These are phyloP conservation scores for Cornus florida DNA, from an alignment of 148 eudicot species.

Conservation along the genomic window DNA sequence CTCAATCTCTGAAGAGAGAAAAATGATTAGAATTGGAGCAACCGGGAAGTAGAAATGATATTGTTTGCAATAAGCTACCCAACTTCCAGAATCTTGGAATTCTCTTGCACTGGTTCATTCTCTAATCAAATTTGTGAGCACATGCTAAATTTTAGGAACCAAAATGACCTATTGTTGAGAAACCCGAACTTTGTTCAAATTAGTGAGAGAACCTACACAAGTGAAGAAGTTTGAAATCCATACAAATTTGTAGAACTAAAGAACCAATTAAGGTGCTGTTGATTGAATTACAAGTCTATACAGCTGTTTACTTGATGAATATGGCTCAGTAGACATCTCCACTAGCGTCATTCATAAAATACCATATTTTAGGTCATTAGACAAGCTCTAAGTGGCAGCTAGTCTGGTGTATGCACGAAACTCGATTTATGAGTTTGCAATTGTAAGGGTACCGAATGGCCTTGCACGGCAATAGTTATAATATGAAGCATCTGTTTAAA, in stretches of 20 bases:
- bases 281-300: not conserved
- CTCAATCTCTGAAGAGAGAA: too few species aligned
- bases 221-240: not conserved
- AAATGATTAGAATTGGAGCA: not conserved
- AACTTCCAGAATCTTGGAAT: not conserved
- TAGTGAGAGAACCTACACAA: not conserved
- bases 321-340: not conserved
- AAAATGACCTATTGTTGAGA: not conserved
- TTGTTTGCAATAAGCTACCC: not conserved
- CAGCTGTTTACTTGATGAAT: not conserved
- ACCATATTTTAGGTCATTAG: not conserved
- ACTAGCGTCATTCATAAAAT: not conserved
- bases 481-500: too few species aligned
- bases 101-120: not conserved
- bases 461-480: too few species aligned
- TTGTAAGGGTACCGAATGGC: too few species aligned
- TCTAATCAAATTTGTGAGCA: not conserved
- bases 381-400: not conserved
- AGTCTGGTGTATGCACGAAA: too few species aligned
- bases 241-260: not conserved
- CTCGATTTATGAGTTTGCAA: too few species aligned
- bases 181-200: not conserved
- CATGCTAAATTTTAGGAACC: not conserved
- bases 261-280: not conserved
- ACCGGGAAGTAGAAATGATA: not conserved